phyloP scores from a whole-genome alignment of 352 stramenopile species.

The Phytophthora idaei region DNA sequence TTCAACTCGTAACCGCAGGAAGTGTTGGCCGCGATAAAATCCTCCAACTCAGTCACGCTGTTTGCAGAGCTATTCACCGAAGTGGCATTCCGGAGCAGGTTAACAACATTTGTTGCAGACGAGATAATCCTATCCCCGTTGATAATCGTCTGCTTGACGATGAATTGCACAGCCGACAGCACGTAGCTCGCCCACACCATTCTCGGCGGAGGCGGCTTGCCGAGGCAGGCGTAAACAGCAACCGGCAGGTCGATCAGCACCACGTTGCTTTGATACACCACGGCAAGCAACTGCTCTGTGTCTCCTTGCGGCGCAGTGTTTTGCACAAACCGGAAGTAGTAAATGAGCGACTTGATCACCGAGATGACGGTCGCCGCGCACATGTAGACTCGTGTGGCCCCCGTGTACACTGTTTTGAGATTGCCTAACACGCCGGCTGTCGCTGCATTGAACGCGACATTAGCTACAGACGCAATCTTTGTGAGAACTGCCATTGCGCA shows the following conservation, averaged over 20 bases:
- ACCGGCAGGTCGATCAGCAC: slow-evolving; percentile 49
- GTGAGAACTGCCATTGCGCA: slow-evolving; percentile 11
- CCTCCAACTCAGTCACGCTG: slow-evolving; percentile 11
- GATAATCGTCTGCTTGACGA: slow-evolving; percentile 21
- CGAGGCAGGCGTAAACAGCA: slow-evolving; percentile 49
- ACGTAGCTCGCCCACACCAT: slow-evolving; percentile 2
- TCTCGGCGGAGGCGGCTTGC: slow-evolving; percentile 1
- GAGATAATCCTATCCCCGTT: slow-evolving; percentile 17
- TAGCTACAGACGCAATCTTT: slow-evolving; percentile 9
- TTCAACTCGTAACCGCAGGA: slow-evolving; percentile 19
- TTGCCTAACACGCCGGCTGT: slow-evolving; percentile 10
- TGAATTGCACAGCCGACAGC: slow-evolving; percentile 4
- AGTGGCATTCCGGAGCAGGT: slow-evolving; percentile 7
- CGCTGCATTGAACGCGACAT: background rate
- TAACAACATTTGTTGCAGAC: slow-evolving; percentile 11
- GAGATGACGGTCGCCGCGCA: slow-evolving; percentile 47
- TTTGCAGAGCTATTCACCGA: background rate
- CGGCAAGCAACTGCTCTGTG: slow-evolving; percentile 43
- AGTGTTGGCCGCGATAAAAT: slow-evolving; percentile 17
- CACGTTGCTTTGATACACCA: slow-evolving; percentile 55
- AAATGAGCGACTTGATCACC: slow-evolving; percentile 42
- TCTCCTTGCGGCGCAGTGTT: slow-evolving; percentile 40
- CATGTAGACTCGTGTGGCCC: slow-evolving; percentile 37
- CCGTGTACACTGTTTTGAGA: slow-evolving; percentile 4
- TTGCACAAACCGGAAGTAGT: slow-evolving; percentile 41